Base-by-base conservation (phyloP, 2,329 filamentous ascomycete species). In the Aspergillus phoenicis region DNA sequence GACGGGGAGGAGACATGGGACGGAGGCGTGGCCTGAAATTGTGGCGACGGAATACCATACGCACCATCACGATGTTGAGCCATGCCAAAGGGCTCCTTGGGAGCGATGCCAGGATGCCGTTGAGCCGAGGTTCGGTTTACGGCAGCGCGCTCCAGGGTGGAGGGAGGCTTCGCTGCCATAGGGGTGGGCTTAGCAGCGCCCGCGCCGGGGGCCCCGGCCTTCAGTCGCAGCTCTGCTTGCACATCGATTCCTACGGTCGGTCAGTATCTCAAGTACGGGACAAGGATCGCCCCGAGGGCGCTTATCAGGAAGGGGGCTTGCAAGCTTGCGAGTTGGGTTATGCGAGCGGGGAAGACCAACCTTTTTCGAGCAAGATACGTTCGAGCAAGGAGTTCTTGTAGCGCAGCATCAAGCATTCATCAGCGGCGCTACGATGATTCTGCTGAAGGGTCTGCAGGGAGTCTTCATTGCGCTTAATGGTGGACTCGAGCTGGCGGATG, bases 311-410 rank as follows among this genome's bases (percentile, higher is more conserved):
- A 24, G 15, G 36, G 17, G 22, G 17, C 8, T 45, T 22, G 17
- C 17, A 20, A 2, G 33, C 41, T 22, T 11, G 17, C 45, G 20
- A 22, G 22, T 15, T 13, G 43, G 43, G 45, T n/a, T n/a, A 15
- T 15, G 24, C 26, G 26, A 36, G 17, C 15, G 24, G 20, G 26
- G 47, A 11, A 13, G 11, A 57, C 61, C 2, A 57, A 95, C 93
- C 93, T 84, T 98, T 98, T 80, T 99, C 95, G 39, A 99, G 85
- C 57, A 99, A 85, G 72, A 99, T 96, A 61, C 95, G 88, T 80
- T 99, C 95, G 38, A 99, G 85, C 52, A 98, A 83, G 43, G 95
- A 98, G 77, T 98, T 99, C 82, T 98, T 98, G 79, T 98, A 99
- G 61, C 95, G 90, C 70, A 99, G 84, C 95, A 99, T 98, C 73